Base-by-base conservation (phyloP, 1,139 yeast species). In the Sugiyamaella paludigena region DNA sequence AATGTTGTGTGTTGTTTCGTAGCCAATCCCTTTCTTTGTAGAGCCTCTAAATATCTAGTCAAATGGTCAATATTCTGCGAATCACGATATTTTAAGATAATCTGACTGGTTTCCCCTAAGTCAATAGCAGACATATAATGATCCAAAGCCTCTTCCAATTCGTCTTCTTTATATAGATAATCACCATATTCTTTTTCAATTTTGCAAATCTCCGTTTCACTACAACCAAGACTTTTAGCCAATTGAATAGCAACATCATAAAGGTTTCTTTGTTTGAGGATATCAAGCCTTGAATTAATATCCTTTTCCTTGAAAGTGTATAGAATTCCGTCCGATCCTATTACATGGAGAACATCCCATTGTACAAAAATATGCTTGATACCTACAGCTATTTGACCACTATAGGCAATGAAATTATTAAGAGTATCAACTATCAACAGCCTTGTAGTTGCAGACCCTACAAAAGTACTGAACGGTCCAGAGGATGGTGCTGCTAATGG, bases 51-150 rank as follows among this genome's bases (percentile, higher is more conserved):
- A 59, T 86, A 91, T 45, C 71, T 73, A 0, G 92, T 78, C 56
- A 92, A 68, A 51, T 80, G 78, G 10, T 74, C 71, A 3, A 87
- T 83, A 55, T 86, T 86, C 12, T 87, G 84, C n/a, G 89, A 82
- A 53, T 89, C 95, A 56, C 87, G 87, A 65, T 84, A 89, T 59
- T 84, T 84, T 28, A 89, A 79, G 31, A 92, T 87, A 5, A 89
- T 80, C 55, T 82, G 85, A 68, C 91, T 85, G 4, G 89, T 81
- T 19, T 71, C 67, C 3, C 72, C 77, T 4, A 74, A 64, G 13
- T 72, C 72, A 13, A 80, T 64, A 15, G 86, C 78, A 26, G 71
- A 70, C 13, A 84, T 77, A 60, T 81, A 92, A 54, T 85, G 83
- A 19, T 76, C 74, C 55, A 89, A 80, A 0, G 98, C 85, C 11